phyloP scores from a whole-genome alignment of 2,329 filamentous ascomycete species.

The Colletotrichum tamarilloi region DNA sequence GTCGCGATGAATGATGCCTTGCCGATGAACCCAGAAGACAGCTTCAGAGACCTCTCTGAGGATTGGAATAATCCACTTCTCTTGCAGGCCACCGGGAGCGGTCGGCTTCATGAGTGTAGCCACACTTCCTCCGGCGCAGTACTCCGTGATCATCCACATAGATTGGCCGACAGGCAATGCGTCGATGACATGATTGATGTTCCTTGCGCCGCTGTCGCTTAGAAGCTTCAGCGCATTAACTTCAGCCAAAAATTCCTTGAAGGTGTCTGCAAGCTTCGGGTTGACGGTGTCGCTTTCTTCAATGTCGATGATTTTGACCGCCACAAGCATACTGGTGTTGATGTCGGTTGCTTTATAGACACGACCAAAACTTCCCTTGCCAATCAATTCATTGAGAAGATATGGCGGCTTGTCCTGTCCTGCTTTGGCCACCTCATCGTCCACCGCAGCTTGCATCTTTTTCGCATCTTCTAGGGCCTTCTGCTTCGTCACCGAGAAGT shows the following conservation, averaged over 20 bases:
- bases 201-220: conserved; percentile 78
- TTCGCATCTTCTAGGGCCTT: conserved; percentile 76
- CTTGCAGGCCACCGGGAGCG: conserved; percentile 71
- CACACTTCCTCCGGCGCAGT: conserved; percentile 86
- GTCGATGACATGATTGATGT: conserved; percentile 85
- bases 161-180: conserved; percentile 81
- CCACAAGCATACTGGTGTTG: conserved; percentile 67
- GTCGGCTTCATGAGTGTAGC: conserved; percentile 78
- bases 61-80: conserved; percentile 77
- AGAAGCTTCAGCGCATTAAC: conserved; percentile 77
- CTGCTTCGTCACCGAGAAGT: conserved; percentile 61
- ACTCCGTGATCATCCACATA: conserved; percentile 91
- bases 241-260: conserved; percentile 76
- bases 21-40: conserved; percentile 74
- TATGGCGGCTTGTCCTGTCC: conserved; percentile 73
- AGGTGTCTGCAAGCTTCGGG: conserved; percentile 73
- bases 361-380: conserved; percentile 79
- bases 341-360: conserved; percentile 73
- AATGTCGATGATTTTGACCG: conserved; percentile 86
- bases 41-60: conserved; percentile 74
- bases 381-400: conserved; percentile 77
- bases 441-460: conserved; percentile 74
- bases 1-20: conserved; percentile 77
- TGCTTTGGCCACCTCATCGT: conserved; percentile 69
- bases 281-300: conserved; percentile 79